phyloP scores from a whole-genome alignment of 1,284 basidiomycete genomes.

The Coniophora puteana region DNA sequence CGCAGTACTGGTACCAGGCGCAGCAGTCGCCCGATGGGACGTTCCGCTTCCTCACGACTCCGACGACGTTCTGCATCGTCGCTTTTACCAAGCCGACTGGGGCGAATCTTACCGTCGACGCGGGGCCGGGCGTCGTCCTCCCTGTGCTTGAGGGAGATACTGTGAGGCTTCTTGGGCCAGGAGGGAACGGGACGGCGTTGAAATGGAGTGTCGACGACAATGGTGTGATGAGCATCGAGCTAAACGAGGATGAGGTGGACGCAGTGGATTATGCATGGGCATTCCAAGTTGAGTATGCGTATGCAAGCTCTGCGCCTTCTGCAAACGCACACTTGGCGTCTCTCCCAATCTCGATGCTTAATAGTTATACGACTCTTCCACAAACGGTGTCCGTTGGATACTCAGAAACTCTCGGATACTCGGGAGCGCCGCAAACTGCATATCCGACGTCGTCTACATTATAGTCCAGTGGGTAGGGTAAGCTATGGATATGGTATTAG shows the following conservation, averaged over 20 bases:
- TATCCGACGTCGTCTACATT: too few relatives aligned
- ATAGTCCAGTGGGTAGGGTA: too few relatives aligned
- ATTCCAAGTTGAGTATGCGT: constrained; percentile 36
- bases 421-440: too few relatives aligned
- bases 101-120: constrained; percentile 35
- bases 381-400: too few relatives aligned
- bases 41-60: constrained; percentile 48
- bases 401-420: too few relatives aligned
- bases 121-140: constrained; percentile 30
- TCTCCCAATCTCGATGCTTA: too few relatives aligned
- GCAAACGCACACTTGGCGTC: too few relatives aligned
- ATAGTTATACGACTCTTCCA: too few relatives aligned
- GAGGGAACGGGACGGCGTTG: too few relatives aligned
- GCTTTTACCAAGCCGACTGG: constrained; percentile 35
- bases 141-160: constrained; percentile 45
- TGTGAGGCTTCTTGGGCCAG: constrained; percentile 39
- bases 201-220: constrained; percentile 18
- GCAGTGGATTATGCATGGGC: constrained; percentile 40
- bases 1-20: constrained; percentile 42
- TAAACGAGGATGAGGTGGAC: constrained; percentile 25
- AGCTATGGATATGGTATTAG: too few relatives aligned
- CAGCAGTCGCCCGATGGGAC: constrained; percentile 36
- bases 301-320: too few relatives aligned
- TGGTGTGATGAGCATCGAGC: constrained; percentile 29
- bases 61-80: constrained; percentile 48